These are phyloP conservation scores for Ophiostoma australiae DNA, from an alignment of 2,329 filamentous ascomycete species.

Conservation along the genomic window DNA sequence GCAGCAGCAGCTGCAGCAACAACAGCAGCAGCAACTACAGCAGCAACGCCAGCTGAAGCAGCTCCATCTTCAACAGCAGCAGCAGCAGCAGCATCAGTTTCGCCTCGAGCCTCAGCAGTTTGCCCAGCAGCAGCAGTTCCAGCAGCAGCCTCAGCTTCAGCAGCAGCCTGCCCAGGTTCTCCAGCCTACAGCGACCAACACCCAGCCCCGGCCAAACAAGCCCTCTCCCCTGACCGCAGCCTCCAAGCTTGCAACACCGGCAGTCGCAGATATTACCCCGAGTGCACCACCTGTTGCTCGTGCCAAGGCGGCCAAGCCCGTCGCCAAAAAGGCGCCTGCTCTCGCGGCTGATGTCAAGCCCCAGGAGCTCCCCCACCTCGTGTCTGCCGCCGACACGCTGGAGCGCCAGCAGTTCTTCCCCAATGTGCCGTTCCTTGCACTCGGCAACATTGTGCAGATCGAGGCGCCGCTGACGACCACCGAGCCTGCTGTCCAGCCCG, in stretches of 20 bases:
- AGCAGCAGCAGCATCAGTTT: constrained; percentile 15
- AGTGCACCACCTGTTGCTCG: constrained; percentile 5
- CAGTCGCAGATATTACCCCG: background rate
- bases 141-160: constrained; percentile 13
- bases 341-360: constrained; percentile 15
- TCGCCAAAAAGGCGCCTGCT: constrained; percentile 12
- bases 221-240: background rate
- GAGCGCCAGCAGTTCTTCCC: constrained; percentile 27
- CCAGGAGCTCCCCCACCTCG: constrained; percentile 21
- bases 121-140: constrained; percentile 9
- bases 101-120: constrained; percentile 2
- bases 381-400: constrained; percentile 24
- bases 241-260: background rate
- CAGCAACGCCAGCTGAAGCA: constrained; percentile 18
- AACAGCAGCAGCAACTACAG: background rate
- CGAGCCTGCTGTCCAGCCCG: constrained; percentile 27
- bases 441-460: constrained; percentile 26
- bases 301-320: constrained; percentile 18
- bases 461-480: constrained; percentile 24
- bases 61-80: constrained; percentile 14
- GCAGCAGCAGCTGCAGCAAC: constrained; percentile 12
- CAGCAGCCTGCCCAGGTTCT: background rate
- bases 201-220: background rate
- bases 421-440: constrained; percentile 23
- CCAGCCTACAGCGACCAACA: background rate